Evolutionary conservation across 2,329 filamentous ascomycete genomes (phyloP).

Genomic region (Colletotrichum musicola): DNA sequence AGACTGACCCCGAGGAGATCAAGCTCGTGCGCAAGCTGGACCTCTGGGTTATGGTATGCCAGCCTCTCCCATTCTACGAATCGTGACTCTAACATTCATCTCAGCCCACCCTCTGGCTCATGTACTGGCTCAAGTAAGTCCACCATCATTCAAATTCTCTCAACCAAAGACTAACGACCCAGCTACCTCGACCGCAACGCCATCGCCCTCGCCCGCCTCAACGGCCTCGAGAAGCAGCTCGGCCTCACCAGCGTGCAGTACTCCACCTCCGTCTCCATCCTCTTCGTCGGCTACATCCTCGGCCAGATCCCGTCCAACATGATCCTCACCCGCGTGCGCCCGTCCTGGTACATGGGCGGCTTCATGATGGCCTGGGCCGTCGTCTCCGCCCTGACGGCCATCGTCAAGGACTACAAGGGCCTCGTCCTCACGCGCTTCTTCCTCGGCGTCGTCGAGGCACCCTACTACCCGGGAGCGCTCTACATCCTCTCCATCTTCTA

Average conservation of each 20-base stretch:
- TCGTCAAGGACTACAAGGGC: conserved; percentile 55
- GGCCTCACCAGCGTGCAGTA: conserved; percentile 43
- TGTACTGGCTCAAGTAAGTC: conserved; percentile 45
- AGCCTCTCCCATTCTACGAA: accelerated
- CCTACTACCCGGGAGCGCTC: conserved; percentile 50
- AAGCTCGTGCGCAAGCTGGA: conserved; percentile 54
- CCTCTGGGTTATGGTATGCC: conserved; percentile 51
- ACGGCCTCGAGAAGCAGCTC: conserved; percentile 43
- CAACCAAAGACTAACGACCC: neutral
- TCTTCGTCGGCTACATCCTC: conserved; percentile 52
- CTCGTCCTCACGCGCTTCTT: conserved; percentile 56
- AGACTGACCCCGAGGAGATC: conserved; percentile 55
- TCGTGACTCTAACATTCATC: neutral
- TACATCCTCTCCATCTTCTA: conserved; percentile 66
- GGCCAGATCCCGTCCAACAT: conserved; percentile 54
- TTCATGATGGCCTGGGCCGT: conserved; percentile 58
- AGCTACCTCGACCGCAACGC: conserved; percentile 44
- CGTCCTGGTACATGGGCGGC: conserved; percentile 61
- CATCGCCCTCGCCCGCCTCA: conserved; percentile 45
- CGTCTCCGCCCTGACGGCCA: conserved; percentile 55
- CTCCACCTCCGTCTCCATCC: conserved; percentile 54
- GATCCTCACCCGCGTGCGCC: conserved; percentile 58
- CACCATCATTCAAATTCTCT: neutral
- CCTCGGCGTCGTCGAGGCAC: conserved; percentile 54
- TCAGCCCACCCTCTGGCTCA: conserved; percentile 52